Percentiles rank a stretch among this genome's conserved stretches.
phyloP scores from a whole-genome alignment of 768 basidiomycete genomes.

The Amanita thiersii region DNA sequence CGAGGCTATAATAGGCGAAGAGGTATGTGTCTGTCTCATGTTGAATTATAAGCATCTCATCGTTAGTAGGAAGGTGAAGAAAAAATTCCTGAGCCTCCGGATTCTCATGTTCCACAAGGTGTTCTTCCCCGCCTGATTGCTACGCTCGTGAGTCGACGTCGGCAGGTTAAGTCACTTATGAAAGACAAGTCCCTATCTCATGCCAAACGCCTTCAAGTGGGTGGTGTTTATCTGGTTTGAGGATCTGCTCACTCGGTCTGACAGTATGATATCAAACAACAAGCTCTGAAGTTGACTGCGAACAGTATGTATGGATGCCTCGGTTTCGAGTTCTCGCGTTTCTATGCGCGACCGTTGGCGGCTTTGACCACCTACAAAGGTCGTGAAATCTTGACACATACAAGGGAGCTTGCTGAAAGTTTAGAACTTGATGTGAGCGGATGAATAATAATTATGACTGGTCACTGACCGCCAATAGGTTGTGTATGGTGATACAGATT shows the following conservation, averaged over 20 bases:
- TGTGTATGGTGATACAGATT: slow-evolving; percentile 98
- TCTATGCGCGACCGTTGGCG: slow-evolving; percentile 95
- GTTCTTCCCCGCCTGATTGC: slow-evolving; percentile 96
- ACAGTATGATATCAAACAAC: slow-evolving; percentile 95
- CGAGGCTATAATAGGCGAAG: slow-evolving; percentile 60
- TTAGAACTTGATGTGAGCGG: slow-evolving; percentile 76
- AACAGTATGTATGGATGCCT: slow-evolving; percentile 99
- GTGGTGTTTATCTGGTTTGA: slow-evolving; percentile 5
- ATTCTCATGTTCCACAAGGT: slow-evolving; percentile 63
- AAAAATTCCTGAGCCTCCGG: slow-evolving; percentile 84
- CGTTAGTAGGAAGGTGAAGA: slow-evolving; percentile 51
- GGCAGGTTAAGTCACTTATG: slow-evolving; percentile 90
- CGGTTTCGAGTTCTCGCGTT: slow-evolving; percentile 93
- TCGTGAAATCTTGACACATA: slow-evolving; percentile 92
- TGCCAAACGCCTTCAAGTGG: slow-evolving; percentile 78
- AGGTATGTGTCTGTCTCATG: slow-evolving; percentile 20
- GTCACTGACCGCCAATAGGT: slow-evolving; percentile 55
- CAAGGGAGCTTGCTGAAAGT: slow-evolving; percentile 86
- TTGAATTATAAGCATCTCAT: neutral
- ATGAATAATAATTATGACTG: neutral
- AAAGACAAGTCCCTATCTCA: slow-evolving; percentile 71
- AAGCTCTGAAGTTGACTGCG: slow-evolving; percentile 94
- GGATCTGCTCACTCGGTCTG: neutral
- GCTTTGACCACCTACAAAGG: slow-evolving; percentile 97
- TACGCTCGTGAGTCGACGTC: slow-evolving; percentile 85